These are phyloP conservation scores for Starmerella asiatica DNA, from an alignment of 805 yeast genomes.

Conservation along the genomic window DNA sequence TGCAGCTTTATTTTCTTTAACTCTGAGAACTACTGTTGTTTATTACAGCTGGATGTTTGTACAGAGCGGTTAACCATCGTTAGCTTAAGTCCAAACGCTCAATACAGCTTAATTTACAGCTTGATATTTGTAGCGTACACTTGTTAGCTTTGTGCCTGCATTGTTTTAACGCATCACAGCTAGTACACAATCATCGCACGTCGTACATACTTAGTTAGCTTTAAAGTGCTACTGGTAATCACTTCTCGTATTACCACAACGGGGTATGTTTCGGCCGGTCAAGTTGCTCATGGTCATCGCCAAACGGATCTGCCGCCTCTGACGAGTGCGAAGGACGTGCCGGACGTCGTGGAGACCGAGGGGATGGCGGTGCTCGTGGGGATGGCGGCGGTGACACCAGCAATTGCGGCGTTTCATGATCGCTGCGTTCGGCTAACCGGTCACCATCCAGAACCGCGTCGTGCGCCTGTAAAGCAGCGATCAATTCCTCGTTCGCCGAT, in stretches of 20 bases:
- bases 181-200: neutral
- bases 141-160: no score
- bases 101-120: no score
- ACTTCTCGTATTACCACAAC: conserved; percentile 19
- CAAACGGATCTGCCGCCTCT: conserved; percentile 36
- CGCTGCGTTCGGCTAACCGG: conserved; percentile 6
- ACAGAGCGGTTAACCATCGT: no score
- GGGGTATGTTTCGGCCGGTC: conserved; percentile 20
- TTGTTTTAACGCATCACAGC: no score
- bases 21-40: no score
- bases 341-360: conserved; percentile 19
- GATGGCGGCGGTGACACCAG: conserved; percentile 19
- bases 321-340: conserved; percentile 7
- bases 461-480: conserved; percentile 52
- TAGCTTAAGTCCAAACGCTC: no score
- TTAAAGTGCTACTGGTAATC: no score
- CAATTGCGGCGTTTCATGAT: conserved; percentile 33
- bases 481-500: conserved; percentile 82
- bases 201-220: no score
- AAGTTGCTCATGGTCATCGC: conserved; percentile 33
- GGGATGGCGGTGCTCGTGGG: conserved; percentile 20
- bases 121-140: no score
- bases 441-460: conserved; percentile 32
- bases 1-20: no score
- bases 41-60: no score